Evolutionary conservation across 202 grass and related monocot genomes (phyloP).

Genomic region (Hordeum pubiflorum): DNA sequence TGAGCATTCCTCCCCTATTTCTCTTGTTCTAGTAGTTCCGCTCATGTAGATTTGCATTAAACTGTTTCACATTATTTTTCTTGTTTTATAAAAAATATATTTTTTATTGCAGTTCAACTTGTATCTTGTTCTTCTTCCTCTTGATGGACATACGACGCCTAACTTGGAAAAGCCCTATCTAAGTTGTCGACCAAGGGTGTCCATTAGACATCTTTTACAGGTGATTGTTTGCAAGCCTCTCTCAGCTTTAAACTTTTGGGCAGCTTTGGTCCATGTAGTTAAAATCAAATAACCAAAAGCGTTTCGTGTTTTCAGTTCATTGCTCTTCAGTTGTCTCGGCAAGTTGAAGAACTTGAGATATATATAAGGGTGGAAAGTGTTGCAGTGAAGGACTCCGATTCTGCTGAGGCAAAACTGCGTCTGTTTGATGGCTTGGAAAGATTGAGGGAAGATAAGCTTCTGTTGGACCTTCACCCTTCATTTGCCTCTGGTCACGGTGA

Average conservation of each 20-base stretch:
- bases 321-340: conserved; percentile 56
- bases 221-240: conserved; percentile 40
- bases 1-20: conserved; percentile 2
- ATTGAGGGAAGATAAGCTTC: conserved; percentile 54
- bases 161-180: conserved; percentile 74
- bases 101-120: conserved; percentile 53
- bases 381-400: conserved; percentile 14
- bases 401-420: conserved; percentile 1
- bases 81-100: neutral
- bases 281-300: conserved; percentile 18
- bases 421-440: conserved; percentile 46
- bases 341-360: conserved; percentile 74
- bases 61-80: neutral
- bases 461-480: conserved; percentile 55
- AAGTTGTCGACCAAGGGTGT: conserved; percentile 63
- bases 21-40: neutral
- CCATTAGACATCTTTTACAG: conserved; percentile 60
- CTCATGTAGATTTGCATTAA: neutral
- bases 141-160: conserved; percentile 45
- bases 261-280: conserved; percentile 1
- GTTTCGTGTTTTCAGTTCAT: conserved; percentile 53
- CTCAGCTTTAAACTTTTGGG: neutral
- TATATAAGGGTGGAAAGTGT: conserved; percentile 50
- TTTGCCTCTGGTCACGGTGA: conserved; percentile 43
- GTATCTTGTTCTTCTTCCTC: conserved; percentile 59